phyloP scores from a whole-genome alignment of 2,329 filamentous ascomycete species.

The Apiospora marii region DNA sequence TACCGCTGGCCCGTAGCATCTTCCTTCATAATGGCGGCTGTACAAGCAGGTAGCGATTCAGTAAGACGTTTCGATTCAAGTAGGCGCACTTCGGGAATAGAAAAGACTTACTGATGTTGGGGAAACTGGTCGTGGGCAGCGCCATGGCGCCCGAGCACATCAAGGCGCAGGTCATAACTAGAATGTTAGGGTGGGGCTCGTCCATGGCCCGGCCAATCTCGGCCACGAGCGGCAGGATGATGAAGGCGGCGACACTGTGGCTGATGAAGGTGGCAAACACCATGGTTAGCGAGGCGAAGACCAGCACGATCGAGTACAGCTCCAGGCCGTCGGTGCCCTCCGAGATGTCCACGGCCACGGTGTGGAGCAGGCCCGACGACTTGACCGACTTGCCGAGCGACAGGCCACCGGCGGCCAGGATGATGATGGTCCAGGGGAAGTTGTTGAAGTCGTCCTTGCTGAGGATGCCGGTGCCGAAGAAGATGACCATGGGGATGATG shows the following conservation, averaged over 20 bases:
- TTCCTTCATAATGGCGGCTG: conserved; percentile 96
- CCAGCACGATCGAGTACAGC: conserved; percentile 84
- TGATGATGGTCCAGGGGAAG: conserved; percentile 99
- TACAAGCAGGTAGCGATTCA: conserved; percentile 28
- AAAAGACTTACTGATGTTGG: conserved; percentile 92
- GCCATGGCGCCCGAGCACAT: conserved; percentile 99
- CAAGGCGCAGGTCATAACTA: conserved; percentile 93
- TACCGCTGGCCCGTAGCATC: conserved; percentile 93
- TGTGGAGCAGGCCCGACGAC: conserved; percentile 89
- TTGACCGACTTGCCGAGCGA: conserved; percentile 94
- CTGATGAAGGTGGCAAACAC: conserved; percentile 98
- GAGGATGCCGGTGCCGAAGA: conserved; percentile 95
- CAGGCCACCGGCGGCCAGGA: conserved; percentile 91
- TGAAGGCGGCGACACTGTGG: conserved; percentile 94
- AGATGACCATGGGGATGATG: conserved; percentile 92
- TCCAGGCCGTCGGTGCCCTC: conserved; percentile 77
- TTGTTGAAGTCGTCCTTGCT: conserved; percentile 99
- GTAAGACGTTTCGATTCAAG: conserved; percentile 51
- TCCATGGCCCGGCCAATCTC: conserved; percentile 87
- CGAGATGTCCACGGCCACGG: conserved; percentile 82
- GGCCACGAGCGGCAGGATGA: conserved; percentile 89
- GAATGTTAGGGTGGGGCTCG: conserved; percentile 88
- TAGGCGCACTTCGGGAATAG: background rate
- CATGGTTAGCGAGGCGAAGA: conserved; percentile 84
- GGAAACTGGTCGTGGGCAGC: conserved; percentile 93